Conservation (phyloP, 805 yeast species). For the Wickerhamomyces tratensis region DNA sequence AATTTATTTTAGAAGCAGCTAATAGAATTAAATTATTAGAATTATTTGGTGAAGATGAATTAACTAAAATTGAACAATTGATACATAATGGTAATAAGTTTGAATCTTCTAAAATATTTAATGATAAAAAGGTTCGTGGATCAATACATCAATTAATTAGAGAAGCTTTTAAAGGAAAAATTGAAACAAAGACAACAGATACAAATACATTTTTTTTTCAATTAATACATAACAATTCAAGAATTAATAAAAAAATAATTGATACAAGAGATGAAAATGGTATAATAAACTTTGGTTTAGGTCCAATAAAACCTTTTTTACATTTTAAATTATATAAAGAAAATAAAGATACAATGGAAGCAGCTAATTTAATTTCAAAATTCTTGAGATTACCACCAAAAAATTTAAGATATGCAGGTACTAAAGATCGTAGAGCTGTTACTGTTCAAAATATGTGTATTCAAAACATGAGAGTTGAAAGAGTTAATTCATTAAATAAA, state of each 20-base stretch:
- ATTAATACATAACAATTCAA: conserved; percentile 33
- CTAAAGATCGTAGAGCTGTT: conserved; percentile 93
- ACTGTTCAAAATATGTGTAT: conserved; percentile 80
- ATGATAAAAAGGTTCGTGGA: conserved; percentile 69
- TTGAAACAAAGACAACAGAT: conserved; percentile 74
- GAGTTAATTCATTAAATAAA: conserved; percentile 69
- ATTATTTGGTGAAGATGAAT: conserved; percentile 50
- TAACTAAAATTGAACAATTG: conserved; percentile 44
- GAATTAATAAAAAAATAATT: conserved; percentile 28
- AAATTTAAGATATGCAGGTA: conserved; percentile 77
- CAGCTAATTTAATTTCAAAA: conserved; percentile 64
- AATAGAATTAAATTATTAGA: conserved; percentile 38
- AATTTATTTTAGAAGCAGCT: conserved; percentile 35
- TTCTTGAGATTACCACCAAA: conserved; percentile 68
- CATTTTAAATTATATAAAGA: conserved; percentile 85
- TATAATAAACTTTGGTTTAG: conserved; percentile 61
- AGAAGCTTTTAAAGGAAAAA: conserved; percentile 56
- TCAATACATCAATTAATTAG: conserved; percentile 70
- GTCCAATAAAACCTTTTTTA: conserved; percentile 56
- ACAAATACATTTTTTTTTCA: conserved; percentile 58
- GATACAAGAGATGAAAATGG: conserved; percentile 34
- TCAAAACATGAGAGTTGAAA: conserved; percentile 56
- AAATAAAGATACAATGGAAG: conserved; percentile 97
- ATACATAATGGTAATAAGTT: conserved; percentile 44
- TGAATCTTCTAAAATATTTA: conserved; percentile 46